These are phyloP conservation scores for Talaromyces piceae DNA, from an alignment of 2,329 filamentous ascomycete species.

Conservation along the genomic window DNA sequence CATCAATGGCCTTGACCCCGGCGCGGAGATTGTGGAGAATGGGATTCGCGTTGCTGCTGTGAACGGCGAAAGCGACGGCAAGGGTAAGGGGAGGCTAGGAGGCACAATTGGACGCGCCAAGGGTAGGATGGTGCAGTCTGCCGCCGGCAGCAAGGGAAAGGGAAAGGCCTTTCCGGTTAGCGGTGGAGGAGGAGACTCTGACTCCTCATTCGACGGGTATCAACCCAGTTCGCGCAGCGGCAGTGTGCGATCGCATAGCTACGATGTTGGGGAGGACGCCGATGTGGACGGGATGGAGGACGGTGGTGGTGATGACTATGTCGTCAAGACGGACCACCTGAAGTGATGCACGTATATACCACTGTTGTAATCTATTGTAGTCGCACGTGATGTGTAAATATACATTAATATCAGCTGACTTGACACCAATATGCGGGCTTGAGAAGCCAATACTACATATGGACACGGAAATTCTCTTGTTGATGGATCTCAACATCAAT, in stretches of 20 bases:
- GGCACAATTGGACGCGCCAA: constrained; percentile 21
- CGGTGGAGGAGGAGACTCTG: constrained; percentile 24
- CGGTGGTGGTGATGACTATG: constrained; percentile 31
- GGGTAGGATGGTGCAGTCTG: constrained; percentile 12
- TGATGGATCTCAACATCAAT: too few species aligned
- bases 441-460: too few species aligned
- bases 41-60: constrained; percentile 14
- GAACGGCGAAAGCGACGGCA: constrained; percentile 16
- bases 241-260: constrained; percentile 12
- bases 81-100: constrained; percentile 22
- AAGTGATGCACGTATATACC: constrained; percentile 8
- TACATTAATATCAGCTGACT: too few species aligned
- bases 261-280: constrained; percentile 20
- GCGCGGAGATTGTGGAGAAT: constrained; percentile 16
- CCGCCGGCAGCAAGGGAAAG: constrained; percentile 29
- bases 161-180: constrained; percentile 24
- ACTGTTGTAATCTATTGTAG: not conserved
- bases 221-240: constrained; percentile 9
- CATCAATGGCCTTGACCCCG: constrained; percentile 28
- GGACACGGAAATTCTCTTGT: too few species aligned
- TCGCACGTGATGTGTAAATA: not conserved
- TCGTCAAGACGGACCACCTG: constrained; percentile 33
- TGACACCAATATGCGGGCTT: too few species aligned
- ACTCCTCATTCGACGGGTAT: constrained; percentile 20
- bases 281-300: constrained; percentile 19